Evolutionary conservation across 2,329 filamentous ascomycete species (phyloP).

Genomic region (Neurospora sp.): DNA sequence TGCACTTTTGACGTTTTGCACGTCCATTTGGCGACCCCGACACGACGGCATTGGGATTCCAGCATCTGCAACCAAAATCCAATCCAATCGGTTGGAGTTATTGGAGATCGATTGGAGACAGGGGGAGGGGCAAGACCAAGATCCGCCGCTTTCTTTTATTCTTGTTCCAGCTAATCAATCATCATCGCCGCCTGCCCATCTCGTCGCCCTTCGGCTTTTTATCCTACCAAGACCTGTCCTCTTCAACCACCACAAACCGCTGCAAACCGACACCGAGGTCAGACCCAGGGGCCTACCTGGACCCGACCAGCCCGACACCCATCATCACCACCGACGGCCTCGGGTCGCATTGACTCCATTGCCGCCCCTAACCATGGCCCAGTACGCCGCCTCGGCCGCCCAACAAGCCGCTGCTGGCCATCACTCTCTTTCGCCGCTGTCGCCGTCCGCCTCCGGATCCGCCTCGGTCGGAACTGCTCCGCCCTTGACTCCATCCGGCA

Average conservation of each 20-base stretch:
- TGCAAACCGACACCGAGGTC: constrained; percentile 13
- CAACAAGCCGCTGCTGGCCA: constrained; percentile 12
- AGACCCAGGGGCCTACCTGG: background rate
- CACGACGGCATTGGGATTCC: background rate
- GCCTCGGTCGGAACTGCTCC: constrained; percentile 12
- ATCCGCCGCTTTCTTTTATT: background rate
- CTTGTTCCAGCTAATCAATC: background rate
- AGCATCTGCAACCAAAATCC: background rate
- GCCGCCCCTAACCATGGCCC: constrained; percentile 14
- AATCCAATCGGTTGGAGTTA: background rate
- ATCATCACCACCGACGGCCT: background rate
- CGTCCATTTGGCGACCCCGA: background rate
- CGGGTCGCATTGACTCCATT: background rate
- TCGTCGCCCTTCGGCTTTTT: background rate
- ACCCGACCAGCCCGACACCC: background rate
- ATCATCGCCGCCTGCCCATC: background rate
- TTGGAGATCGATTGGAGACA: background rate
- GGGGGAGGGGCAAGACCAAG: background rate
- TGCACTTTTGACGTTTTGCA: background rate
- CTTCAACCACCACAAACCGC: constrained; percentile 25
- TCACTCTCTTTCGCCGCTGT: constrained; percentile 9
- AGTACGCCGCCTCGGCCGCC: constrained; percentile 14
- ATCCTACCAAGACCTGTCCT: constrained; percentile 11
- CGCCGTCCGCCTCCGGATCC: constrained; percentile 16
- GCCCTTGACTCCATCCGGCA: constrained; percentile 7